Conservation (phyloP, 345 rosid species). For the Eucalyptus tenuipes region DNA sequence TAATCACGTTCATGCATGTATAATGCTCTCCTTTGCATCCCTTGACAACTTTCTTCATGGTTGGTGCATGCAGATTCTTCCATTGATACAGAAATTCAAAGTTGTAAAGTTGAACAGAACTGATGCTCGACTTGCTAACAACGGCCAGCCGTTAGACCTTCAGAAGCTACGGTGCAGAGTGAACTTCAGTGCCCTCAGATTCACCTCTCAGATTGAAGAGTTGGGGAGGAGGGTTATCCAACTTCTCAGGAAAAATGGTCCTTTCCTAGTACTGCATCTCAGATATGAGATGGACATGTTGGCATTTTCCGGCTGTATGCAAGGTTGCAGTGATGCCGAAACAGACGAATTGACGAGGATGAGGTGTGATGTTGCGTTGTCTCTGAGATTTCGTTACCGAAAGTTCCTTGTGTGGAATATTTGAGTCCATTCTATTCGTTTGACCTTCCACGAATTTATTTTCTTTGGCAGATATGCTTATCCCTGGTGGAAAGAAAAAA, state of each 20-base stretch:
- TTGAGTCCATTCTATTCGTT: neutral
- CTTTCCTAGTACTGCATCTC: conserved; percentile 42
- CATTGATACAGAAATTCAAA: conserved; percentile 10
- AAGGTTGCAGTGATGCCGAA: conserved; percentile 30
- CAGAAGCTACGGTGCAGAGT: conserved; percentile 39
- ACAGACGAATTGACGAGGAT: conserved; percentile 26
- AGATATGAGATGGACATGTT: conserved; percentile 58
- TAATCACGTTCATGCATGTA: neutral
- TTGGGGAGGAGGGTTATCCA: conserved; percentile 26
- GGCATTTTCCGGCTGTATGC: conserved; percentile 41
- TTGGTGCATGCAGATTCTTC: conserved; percentile 27
- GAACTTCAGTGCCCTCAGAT: conserved; percentile 25
- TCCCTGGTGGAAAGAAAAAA: conserved; percentile 54
- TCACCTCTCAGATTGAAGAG: conserved; percentile 23
- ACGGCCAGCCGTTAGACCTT: conserved; percentile 19
- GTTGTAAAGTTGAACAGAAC: conserved; percentile 29
- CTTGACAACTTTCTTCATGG: neutral
- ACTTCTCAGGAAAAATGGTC: conserved; percentile 28
- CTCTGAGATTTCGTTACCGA: neutral
- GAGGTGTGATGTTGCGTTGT: conserved; percentile 7
- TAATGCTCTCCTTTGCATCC: neutral
- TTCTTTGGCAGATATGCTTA: conserved; percentile 25
- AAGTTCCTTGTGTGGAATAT: neutral
- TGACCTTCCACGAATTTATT: neutral
- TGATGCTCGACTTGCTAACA: conserved; percentile 39